Evolutionary conservation across 768 basidiomycete genomes (phyloP).

Genomic region (Suillus decipiens): DNA sequence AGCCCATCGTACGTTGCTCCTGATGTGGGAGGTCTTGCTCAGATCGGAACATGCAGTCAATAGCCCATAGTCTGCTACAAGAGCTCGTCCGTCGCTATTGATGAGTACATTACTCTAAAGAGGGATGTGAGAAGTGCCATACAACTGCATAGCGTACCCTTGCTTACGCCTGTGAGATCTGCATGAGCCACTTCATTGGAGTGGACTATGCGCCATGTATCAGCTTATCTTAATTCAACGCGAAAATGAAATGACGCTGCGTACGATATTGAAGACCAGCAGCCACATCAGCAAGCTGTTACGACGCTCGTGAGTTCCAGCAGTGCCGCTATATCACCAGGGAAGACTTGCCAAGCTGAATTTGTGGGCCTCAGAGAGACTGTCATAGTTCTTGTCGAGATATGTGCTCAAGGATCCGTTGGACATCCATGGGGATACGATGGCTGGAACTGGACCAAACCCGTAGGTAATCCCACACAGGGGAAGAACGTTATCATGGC

Average conservation of each 20-base stretch:
- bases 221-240: background rate
- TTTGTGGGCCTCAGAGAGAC: background rate
- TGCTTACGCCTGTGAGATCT: slow-evolving; percentile 5
- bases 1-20: slow-evolving; percentile 32
- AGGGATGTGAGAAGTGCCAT: background rate
- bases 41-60: background rate
- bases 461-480: slow-evolving; percentile 37
- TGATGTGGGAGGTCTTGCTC: slow-evolving; percentile 13
- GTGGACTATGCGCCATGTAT: background rate
- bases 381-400: slow-evolving; percentile 11
- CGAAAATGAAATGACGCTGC: background rate
- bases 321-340: background rate
- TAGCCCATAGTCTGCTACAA: slow-evolving; percentile 1
- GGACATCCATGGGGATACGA: slow-evolving; percentile 22
- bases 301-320: background rate
- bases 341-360: slow-evolving; percentile 3
- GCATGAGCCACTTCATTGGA: background rate
- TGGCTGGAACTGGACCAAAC: slow-evolving; percentile 18
- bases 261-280: slow-evolving; percentile 12
- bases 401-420: slow-evolving; percentile 21
- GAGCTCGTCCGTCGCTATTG: background rate
- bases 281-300: slow-evolving; percentile 12
- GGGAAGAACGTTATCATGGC: slow-evolving; percentile 41
- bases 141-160: too few relatives aligned
- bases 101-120: slow-evolving; percentile 5